Base-by-base conservation (phyloP, 495 filamentous ascomycete species). In the Aspergillus egyptiacus region DNA sequence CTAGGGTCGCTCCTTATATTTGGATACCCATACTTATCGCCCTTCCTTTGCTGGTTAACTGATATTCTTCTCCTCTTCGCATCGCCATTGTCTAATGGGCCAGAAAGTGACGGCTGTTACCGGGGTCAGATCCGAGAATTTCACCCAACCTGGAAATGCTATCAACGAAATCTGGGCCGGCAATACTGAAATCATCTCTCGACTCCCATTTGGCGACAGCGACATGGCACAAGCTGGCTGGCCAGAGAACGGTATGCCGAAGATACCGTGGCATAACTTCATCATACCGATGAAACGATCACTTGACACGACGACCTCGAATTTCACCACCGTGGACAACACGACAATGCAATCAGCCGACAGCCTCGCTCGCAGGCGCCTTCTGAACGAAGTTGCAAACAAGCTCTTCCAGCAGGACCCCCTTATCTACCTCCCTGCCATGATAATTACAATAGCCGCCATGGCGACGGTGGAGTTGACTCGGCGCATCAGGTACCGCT, bases 231-330 rank as follows among this genome's bases (percentile, higher is more conserved):
- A 70, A 54, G 62, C 65, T 0, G 55, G 62, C 8, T 70, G 67
- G 67, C 59, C 61, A 8, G 13, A 23, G 0, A 56, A 55, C 1
- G 50, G 49, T n/a, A 60, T 54, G 38, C 67, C 67, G 5, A 70
- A 70, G 39, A 67, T 70, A 10, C 67, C 67, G 0, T 70, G 67
- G 67, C 65, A 67, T 57, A 62, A 70, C 9, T 70, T 70, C 32
- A 63, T 68, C 34, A 70, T 70, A n/a, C 67, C 65, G 7, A 24
- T 68, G 47, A 68, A 66, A 28, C 60, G 67, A 3, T 50, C 25
- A 17, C 18, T 44, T 28, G 11, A 22, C 6, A 7, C 35, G 9
- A 20, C 15, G 3, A 33, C 10, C 24, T 15, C 11, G 5, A 32
- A 23, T 8, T 11, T 32, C 38, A 23, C 9, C 19, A 30, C 8